A percentile compares a stretch with the other conserved stretches of the same genome.
Evolutionary conservation across 2,329 filamentous ascomycete species (phyloP).

Genomic region (Lecanicillium sp.): DNA sequence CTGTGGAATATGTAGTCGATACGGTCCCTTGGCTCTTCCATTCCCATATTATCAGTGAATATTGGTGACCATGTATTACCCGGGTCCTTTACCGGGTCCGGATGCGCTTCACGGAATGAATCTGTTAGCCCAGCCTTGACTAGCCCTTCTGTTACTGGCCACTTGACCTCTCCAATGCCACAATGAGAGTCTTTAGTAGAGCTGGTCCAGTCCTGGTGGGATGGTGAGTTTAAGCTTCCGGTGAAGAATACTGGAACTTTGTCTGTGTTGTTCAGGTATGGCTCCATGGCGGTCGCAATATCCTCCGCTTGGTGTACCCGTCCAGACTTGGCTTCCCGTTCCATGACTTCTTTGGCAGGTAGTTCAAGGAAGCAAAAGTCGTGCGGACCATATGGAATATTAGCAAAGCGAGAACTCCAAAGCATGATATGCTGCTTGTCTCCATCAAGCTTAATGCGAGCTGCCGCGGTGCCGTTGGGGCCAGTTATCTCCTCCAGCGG

Average conservation of each 20-base stretch:
- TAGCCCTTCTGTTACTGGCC: constrained; percentile 29
- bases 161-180: constrained; percentile 22
- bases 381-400: constrained; percentile 32
- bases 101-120: constrained; percentile 29
- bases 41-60: constrained; percentile 21
- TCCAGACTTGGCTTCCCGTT: constrained; percentile 24
- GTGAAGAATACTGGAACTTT: constrained; percentile 27
- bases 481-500: constrained; percentile 22
- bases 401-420: constrained; percentile 27
- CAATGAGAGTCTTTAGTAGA: constrained; percentile 25
- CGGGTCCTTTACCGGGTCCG: constrained; percentile 22
- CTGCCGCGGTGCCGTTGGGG: constrained; percentile 16
- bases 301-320: constrained; percentile 28
- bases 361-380: constrained; percentile 31
- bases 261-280: constrained; percentile 20
- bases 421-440: constrained; percentile 22
- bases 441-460: constrained; percentile 26
- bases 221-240: constrained; percentile 36
- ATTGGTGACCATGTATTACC: constrained; percentile 34
- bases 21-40: constrained; percentile 30
- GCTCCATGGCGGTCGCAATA: constrained; percentile 23
- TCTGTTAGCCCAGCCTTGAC: constrained; percentile 27
- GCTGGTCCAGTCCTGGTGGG: constrained; percentile 33
- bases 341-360: constrained; percentile 21
- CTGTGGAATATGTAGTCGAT: constrained; percentile 36